phyloP scores from a whole-genome alignment of 2,329 filamentous ascomycete species.

The Colletotrichum lupini region DNA sequence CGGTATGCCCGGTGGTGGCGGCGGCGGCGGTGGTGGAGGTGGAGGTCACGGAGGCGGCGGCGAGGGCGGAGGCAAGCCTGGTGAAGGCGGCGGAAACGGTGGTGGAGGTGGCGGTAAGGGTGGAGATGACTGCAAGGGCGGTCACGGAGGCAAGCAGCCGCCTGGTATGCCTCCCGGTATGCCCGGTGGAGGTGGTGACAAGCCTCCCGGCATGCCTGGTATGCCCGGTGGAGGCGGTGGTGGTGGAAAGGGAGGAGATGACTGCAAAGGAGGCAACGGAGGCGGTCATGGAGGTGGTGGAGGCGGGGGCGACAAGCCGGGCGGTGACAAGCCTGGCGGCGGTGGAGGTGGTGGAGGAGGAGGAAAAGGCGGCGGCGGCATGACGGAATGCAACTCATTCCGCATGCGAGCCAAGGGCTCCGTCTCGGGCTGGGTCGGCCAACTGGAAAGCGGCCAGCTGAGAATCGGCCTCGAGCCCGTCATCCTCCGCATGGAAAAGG shows the following conservation, averaged over 20 bases:
- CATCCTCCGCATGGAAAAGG: constrained; percentile 55
- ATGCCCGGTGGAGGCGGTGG: background rate
- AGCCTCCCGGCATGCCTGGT: background rate
- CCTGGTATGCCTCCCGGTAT: no score
- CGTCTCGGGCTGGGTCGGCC: constrained; percentile 64
- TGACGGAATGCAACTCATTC: constrained; percentile 53
- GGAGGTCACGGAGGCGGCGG: background rate
- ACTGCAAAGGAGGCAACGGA: no score
- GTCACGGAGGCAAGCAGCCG: background rate
- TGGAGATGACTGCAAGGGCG: background rate
- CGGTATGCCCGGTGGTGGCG: background rate
- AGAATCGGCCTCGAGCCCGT: constrained; percentile 59
- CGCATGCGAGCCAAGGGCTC: constrained; percentile 60
- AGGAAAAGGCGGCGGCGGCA: background rate
- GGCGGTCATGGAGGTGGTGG: background rate
- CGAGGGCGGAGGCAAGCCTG: background rate
- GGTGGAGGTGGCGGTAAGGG: background rate
- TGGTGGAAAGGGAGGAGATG: no score
- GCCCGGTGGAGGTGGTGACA: background rate
- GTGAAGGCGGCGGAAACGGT: background rate
- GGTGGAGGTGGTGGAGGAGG: background rate
- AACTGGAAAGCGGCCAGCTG: constrained; percentile 72
- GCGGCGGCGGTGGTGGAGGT: background rate
- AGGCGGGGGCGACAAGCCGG: background rate
- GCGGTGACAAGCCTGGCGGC: background rate